These are phyloP conservation scores for Colletotrichum chrysophilum DNA, from an alignment of 2,329 filamentous ascomycete genomes.

Conservation along the genomic window DNA sequence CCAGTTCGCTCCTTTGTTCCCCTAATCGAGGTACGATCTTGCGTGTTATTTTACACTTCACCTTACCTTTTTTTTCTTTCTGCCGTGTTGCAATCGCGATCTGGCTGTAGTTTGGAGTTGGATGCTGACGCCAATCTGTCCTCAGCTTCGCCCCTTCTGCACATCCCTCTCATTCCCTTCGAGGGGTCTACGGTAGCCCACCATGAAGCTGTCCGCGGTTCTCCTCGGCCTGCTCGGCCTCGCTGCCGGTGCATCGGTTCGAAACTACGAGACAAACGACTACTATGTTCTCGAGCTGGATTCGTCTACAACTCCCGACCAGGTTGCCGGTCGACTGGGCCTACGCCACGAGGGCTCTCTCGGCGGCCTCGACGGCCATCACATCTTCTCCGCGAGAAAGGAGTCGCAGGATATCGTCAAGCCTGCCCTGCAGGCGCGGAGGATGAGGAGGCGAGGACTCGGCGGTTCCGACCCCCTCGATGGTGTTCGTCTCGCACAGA, in stretches of 20 bases:
- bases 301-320: slow-evolving; percentile 65
- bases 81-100: neutral
- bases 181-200: slow-evolving; percentile 22
- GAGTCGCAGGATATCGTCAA: slow-evolving; percentile 64
- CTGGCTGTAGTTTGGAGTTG: neutral
- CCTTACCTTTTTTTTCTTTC: neutral
- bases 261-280: slow-evolving; percentile 81
- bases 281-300: slow-evolving; percentile 93
- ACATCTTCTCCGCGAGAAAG: slow-evolving; percentile 81
- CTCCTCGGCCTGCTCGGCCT: slow-evolving; percentile 57
- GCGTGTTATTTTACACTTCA: neutral
- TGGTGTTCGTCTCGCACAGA: slow-evolving; percentile 78
- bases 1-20: slow-evolving; percentile 14
- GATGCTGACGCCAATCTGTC: neutral
- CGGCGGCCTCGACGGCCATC: slow-evolving; percentile 78
- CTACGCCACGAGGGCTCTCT: slow-evolving; percentile 82
- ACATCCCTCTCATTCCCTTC: neutral
- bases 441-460: slow-evolving; percentile 66
- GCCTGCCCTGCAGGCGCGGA: slow-evolving; percentile 55
- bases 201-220: slow-evolving; percentile 58
- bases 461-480: slow-evolving; percentile 68
- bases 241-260: slow-evolving; percentile 56
- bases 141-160: neutral
- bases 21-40: slow-evolving; percentile 10
- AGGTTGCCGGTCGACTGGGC: slow-evolving; percentile 75